phyloP scores from a whole-genome alignment of 495 filamentous ascomycete genomes.

The Xylaria bambusicola region DNA sequence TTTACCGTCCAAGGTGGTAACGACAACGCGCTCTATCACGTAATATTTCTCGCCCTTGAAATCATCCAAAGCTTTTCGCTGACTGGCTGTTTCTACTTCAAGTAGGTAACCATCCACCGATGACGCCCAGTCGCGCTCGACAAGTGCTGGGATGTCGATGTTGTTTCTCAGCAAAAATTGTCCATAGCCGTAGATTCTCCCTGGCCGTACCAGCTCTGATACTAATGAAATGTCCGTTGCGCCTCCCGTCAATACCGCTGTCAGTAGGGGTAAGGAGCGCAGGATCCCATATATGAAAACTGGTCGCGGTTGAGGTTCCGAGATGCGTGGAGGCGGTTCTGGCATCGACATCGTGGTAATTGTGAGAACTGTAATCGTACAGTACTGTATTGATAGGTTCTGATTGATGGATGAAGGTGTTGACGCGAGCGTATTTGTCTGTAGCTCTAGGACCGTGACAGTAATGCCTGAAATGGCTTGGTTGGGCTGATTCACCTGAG shows the following conservation, averaged over 20 bases:
- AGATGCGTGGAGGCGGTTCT: too few species aligned
- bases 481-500: too few species aligned
- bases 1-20: not conserved
- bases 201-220: not conserved
- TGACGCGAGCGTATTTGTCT: too few species aligned
- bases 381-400: too few species aligned
- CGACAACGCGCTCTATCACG: not conserved
- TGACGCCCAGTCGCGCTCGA: not conserved
- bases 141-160: not conserved
- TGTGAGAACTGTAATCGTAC: too few species aligned
- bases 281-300: constrained; percentile 29
- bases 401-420: too few species aligned
- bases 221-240: not conserved
- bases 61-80: not conserved
- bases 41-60: not conserved
- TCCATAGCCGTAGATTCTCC: not conserved
- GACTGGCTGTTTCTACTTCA: not conserved
- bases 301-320: constrained; percentile 5
- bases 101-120: constrained; percentile 3
- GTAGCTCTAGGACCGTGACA: too few species aligned
- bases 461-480: too few species aligned
- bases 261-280: constrained; percentile 22
- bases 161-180: not conserved
- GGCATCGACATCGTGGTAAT: too few species aligned
- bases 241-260: constrained; percentile 18